Conservation (phyloP, 768 basidiomycete genomes). For the Strobilomyces confusus region DNA sequence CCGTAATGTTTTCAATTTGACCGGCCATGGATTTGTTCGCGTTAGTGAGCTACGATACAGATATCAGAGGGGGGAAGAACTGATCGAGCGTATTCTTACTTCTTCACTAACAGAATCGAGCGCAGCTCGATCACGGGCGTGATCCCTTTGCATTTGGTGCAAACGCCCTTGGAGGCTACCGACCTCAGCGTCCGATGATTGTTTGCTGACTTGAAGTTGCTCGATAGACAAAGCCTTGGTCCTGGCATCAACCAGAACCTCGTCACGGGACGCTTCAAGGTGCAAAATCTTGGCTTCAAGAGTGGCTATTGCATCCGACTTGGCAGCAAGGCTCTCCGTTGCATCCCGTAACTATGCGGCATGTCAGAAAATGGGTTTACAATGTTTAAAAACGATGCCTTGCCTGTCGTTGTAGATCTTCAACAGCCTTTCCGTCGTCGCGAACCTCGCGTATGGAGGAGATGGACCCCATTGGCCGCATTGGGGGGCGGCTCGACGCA, state of each 20-base stretch:
- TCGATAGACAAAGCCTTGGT: slow-evolving; percentile 42
- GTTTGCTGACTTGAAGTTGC: slow-evolving; percentile 48
- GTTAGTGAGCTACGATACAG: slow-evolving; percentile 44
- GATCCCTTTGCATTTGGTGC: slow-evolving; percentile 32
- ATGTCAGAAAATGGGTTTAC: slow-evolving; percentile 1
- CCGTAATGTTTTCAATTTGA: slow-evolving; percentile 46
- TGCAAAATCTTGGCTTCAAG: slow-evolving; percentile 52
- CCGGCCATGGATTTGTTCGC: slow-evolving; percentile 38
- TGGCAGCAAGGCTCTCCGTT: slow-evolving; percentile 48
- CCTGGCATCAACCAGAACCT: slow-evolving; percentile 43
- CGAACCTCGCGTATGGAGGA: slow-evolving; percentile 71
- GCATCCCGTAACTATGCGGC: slow-evolving; percentile 54
- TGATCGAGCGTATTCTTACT: slow-evolving; percentile 35
- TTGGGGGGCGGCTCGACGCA: slow-evolving; percentile 35
- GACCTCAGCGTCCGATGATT: slow-evolving; percentile 46
- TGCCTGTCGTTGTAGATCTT: slow-evolving; percentile 62
- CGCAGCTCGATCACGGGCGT: slow-evolving; percentile 22
- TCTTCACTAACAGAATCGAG: slow-evolving; percentile 45
- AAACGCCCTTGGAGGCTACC: slow-evolving; percentile 40
- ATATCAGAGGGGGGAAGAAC: slow-evolving; percentile 1
- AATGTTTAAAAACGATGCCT: slow-evolving; percentile 3
- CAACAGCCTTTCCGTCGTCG: slow-evolving; percentile 54
- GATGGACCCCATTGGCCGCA: slow-evolving; percentile 55
- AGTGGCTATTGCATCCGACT: slow-evolving; percentile 44
- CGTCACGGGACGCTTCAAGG: slow-evolving; percentile 48